Evolutionary conservation across 2,329 filamentous ascomycete genomes (phyloP), one percentile per base, ranked within the genome.

Genomic region (Beauveria australis): DNA sequence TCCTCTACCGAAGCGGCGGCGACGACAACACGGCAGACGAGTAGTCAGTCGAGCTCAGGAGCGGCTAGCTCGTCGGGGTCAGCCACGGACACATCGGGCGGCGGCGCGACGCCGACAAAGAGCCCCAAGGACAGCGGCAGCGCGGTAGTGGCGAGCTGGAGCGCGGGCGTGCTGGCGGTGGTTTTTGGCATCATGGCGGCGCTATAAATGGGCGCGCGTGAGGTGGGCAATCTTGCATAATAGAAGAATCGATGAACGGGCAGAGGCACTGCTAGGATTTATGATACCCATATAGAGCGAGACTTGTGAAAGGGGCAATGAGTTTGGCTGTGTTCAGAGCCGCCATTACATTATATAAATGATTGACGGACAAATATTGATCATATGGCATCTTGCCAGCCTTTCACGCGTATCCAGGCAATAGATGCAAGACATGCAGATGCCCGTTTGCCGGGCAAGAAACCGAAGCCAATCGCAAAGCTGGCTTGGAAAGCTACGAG

Each of bases 121-220:
- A 59, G 41, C 18, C 56, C 56, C 12, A 52, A 58, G 46, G 33
- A 44, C 26, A 59, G 56, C 26, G 56, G 47, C 37, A 52, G 56
- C n/a, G 56, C 56, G 18, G 14, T 52, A 1, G 56, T 59, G 5
- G 56, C n/a, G 24, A 59, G 56, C 47, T 59, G 56, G 56, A 59
- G 56, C 26, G 56, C 37, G 7, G 47, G 47, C 7, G 56, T 59
- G 16, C 47, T 59, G 37, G 56, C 56, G 10, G 37, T 43, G 6
- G 56, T 59, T 7, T 59, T 59, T 52, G 56, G 56, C 47, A 52
- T 59, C n/a, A 52, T 59, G 56, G 37, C n/a, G 12, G 47, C 56
- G 10, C 26, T 52, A 37, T 59, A 10, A 18, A 30, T 9, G 43
- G 19, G 28, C 33, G 14, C 5, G 54, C 26, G 7, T 19, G 22